Percentiles rank a stretch among this genome's conserved stretches.
Conservation (phyloP, 371 early-diverging fungal species). For the Capniomyces stellatus region DNA sequence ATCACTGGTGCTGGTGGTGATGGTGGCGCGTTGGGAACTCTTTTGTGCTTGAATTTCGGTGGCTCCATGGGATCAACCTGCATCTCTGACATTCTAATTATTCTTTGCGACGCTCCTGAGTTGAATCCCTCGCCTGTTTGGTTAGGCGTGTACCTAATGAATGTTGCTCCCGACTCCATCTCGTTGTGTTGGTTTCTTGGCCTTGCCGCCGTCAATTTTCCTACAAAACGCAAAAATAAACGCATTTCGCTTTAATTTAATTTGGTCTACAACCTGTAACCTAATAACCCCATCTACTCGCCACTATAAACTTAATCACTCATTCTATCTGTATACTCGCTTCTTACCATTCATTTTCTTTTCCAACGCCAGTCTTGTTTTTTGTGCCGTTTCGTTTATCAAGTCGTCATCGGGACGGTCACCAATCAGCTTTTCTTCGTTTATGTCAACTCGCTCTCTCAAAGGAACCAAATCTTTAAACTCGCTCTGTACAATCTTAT, state of each 20-base stretch:
- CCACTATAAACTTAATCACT: background rate
- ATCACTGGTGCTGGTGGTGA: constrained; percentile 92
- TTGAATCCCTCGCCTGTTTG: constrained; percentile 40
- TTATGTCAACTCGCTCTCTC: constrained; percentile 50
- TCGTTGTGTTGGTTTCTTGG: constrained; percentile 34
- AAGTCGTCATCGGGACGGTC: constrained; percentile 62
- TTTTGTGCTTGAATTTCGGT: constrained; percentile 76
- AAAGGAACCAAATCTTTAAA: constrained; percentile 67
- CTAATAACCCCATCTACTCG: background rate
- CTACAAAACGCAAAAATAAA: constrained; percentile 18
- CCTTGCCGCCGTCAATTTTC: constrained; percentile 38
- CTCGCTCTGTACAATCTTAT: constrained; percentile 61
- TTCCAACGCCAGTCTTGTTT: constrained; percentile 72
- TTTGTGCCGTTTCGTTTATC: constrained; percentile 65
- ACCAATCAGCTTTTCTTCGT: constrained; percentile 39
- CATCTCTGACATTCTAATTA: constrained; percentile 86
- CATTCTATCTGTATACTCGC: too few relatives aligned
- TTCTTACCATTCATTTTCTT: constrained; percentile 51
- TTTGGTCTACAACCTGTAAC: too few relatives aligned
- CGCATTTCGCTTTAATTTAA: background rate
- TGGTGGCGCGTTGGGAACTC: constrained; percentile 69
- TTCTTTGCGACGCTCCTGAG: constrained; percentile 52
- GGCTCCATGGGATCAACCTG: constrained; percentile 94
- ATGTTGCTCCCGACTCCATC: constrained; percentile 47
- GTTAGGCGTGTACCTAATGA: constrained; percentile 79